Base-by-base conservation (phyloP, 2,329 filamentous ascomycete genomes). In the Ilyonectria sp. region DNA sequence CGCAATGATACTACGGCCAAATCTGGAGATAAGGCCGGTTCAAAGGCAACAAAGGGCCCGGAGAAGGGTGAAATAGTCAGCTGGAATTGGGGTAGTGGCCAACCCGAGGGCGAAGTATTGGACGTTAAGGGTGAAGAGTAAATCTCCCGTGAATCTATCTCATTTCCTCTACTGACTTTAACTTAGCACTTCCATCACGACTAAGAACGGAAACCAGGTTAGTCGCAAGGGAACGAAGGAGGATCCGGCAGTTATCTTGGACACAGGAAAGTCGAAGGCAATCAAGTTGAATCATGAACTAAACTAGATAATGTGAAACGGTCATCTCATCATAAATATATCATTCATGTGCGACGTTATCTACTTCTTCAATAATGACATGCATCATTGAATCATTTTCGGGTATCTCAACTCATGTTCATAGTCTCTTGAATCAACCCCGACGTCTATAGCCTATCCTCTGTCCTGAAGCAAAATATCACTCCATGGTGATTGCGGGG, bases 11-110 rank as follows among this genome's bases (percentile, higher is more conserved):
- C 67, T 8, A 59, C 17, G n/a, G 35, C 33, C 29, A 40, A 26
- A 2, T 44, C 43, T 2, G 19, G 60, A 33, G 54, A 54, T 9
- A 46, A 62, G 1, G 57, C 58, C 11, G 55, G 53, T 6, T 70
- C 74, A 6, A 72, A 63, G 49, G 46, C 76, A 17, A 75, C 72
- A 33, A 80, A 82, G 5, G 79, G 78, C 0, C 81, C 80, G 0
- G 70, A 81, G 31, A 76, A 79, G 50, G 83, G 83, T 2, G 82
- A 85, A 8, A 85, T 78, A 0, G 83, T 85, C 8, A 84, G 81
- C 69, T 85, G 83, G 83, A 83, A 83, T 29, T 85, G 83, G 83
- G 83, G 83, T 13, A 75, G 75, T 19, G 82, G 82, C 9, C 78
- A 84, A 21, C 82, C 83, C 1, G 65, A 83, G 65, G 83, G 83